Evolutionary conservation across 352 stramenopile species (phyloP).

Genomic region (Phytophthora ohioensis): DNA sequence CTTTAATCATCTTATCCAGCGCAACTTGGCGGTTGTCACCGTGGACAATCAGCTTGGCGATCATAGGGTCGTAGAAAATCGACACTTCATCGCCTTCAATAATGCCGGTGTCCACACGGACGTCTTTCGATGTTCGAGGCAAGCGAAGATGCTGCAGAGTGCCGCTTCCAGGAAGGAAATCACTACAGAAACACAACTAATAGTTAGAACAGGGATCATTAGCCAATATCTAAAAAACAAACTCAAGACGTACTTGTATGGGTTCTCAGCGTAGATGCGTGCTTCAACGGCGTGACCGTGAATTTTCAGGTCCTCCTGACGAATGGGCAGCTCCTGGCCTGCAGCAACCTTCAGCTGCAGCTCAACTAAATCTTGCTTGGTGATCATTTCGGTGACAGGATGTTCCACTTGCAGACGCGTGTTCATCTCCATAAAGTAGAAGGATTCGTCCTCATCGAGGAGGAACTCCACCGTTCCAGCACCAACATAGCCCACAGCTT

Average conservation of each 20-base stretch:
- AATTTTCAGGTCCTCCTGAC: conserved; percentile 89
- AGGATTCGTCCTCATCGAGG: conserved; percentile 90
- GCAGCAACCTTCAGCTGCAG: conserved; percentile 95
- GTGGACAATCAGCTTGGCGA: conserved; percentile 95
- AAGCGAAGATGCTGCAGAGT: conserved; percentile 85
- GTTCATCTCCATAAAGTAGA: conserved; percentile 98
- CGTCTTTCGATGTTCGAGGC: conserved; percentile 67
- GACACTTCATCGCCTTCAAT: conserved; percentile 90
- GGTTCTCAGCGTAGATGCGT: conserved; percentile 95
- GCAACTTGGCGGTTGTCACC: conserved; percentile 85
- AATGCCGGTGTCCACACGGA: conserved; percentile 93
- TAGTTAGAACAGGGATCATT: conserved; percentile 11
- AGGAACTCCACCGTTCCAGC: conserved; percentile 96
- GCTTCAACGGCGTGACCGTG: conserved; percentile 93
- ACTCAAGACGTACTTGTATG: conserved; percentile 74
- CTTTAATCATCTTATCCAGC: conserved; percentile 83
- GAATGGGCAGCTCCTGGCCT: conserved; percentile 90
- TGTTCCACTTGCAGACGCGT: conserved; percentile 96
- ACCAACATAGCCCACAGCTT: conserved; percentile 93
- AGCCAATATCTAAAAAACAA: conserved; percentile 2
- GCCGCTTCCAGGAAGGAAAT: conserved; percentile 93
- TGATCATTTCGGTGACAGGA: conserved; percentile 93
- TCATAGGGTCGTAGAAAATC: conserved; percentile 96
- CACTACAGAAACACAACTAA: conserved; percentile 42
- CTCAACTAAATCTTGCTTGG: conserved; percentile 91